A percentile compares a stretch with the other conserved stretches of the same genome.
phyloP scores from a whole-genome alignment of 2,329 filamentous ascomycete species.

The Intubia oerlemansii region DNA sequence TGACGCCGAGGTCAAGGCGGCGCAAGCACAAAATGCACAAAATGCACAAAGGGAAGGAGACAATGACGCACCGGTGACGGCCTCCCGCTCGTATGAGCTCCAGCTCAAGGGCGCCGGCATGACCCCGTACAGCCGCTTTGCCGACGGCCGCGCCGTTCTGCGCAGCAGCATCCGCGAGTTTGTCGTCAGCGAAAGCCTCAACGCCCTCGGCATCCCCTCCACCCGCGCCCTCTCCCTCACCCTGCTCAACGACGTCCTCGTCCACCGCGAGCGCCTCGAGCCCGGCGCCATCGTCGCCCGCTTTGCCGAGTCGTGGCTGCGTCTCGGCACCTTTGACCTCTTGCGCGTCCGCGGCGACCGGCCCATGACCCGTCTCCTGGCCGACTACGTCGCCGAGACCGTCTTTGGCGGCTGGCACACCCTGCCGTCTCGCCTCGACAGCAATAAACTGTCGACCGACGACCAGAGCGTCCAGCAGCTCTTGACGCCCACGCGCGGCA shows the following conservation, averaged over 20 bases:
- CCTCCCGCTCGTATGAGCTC: slow-evolving; percentile 46
- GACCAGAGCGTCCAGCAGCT: slow-evolving; percentile 1
- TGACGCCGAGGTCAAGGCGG: no score
- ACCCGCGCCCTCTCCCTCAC: slow-evolving; percentile 75
- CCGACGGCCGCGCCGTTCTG: slow-evolving; percentile 85
- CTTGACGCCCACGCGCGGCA: slow-evolving; percentile 9
- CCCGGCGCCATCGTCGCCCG: slow-evolving; percentile 82
- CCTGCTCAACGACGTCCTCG: slow-evolving; percentile 48
- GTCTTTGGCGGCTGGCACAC: slow-evolving; percentile 75
- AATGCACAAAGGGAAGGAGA: no score
- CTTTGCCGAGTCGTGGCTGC: slow-evolving; percentile 79
- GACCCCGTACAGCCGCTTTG: slow-evolving; percentile 90
- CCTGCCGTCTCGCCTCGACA: slow-evolving; percentile 40
- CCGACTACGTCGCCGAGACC: slow-evolving; percentile 70
- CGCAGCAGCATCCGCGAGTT: slow-evolving; percentile 89
- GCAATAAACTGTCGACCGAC: slow-evolving; percentile 14
- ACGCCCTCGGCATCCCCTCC: slow-evolving; percentile 67
- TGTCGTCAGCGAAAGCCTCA: slow-evolving; percentile 70
- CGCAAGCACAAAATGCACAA: no score
- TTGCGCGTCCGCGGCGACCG: slow-evolving; percentile 64
- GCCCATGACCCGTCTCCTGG: slow-evolving; percentile 47
- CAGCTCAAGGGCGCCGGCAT: slow-evolving; percentile 87
- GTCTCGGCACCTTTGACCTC: slow-evolving; percentile 94
- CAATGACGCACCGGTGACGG: slow-evolving; percentile 10
- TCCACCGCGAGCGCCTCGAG: slow-evolving; percentile 61